phyloP scores from a whole-genome alignment of 345 rosid species.

The Excoecaria agallocha region DNA sequence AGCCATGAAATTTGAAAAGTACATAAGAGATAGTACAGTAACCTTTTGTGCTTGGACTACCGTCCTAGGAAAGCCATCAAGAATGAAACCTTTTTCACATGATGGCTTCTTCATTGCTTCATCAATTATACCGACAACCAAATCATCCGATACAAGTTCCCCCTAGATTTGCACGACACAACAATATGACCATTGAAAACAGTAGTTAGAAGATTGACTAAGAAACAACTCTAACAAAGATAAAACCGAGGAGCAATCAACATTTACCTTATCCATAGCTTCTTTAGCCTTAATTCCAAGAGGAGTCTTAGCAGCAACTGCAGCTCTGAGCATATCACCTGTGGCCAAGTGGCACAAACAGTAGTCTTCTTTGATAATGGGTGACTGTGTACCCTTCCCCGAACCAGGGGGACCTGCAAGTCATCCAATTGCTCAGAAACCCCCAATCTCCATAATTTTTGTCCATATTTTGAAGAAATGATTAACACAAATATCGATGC shows the following conservation, averaged over 20 bases:
- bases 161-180: slow-evolving; percentile 45
- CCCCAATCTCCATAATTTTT: not conserved
- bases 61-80: slow-evolving; percentile 94
- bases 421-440: not conserved
- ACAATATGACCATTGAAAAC: not conserved
- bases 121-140: slow-evolving; percentile 91
- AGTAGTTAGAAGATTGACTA: not conserved
- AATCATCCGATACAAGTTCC: slow-evolving; percentile 91
- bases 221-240: not conserved
- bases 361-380: slow-evolving; percentile 84
- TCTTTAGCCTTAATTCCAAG: slow-evolving; percentile 95
- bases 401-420: slow-evolving; percentile 95
- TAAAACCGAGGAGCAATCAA: not conserved
- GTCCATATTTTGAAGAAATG: not conserved
- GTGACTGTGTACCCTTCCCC: slow-evolving; percentile 96
- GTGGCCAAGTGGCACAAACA: slow-evolving; percentile 98
- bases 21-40: not conserved
- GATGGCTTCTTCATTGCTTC: slow-evolving; percentile 93
- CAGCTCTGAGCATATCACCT: slow-evolving; percentile 98
- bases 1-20: not conserved
- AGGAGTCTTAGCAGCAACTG: slow-evolving; percentile 89
- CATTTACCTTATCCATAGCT: slow-evolving; percentile 87
- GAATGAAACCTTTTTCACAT: slow-evolving; percentile 90
- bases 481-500: not conserved
- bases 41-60: slow-evolving; percentile 92